phyloP scores from a whole-genome alignment of 2,329 filamentous ascomycete species.

The Periconia macrospinosa region DNA sequence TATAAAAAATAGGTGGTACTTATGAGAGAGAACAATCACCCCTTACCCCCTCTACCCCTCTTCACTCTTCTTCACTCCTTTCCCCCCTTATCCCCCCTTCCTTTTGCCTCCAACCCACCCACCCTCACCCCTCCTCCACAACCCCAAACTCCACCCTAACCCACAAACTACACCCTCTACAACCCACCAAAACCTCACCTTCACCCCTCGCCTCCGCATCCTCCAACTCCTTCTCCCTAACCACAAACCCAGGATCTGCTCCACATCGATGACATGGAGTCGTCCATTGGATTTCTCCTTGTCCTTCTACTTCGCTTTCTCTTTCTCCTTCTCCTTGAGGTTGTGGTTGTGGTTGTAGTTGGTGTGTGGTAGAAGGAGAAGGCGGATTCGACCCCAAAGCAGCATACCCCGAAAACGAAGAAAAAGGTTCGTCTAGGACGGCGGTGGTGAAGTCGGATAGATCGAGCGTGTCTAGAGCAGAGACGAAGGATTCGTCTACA shows the following conservation, averaged over 20 bases:
- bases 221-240: constrained; percentile 58
- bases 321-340: not conserved
- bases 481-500: not conserved
- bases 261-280: constrained; percentile 59
- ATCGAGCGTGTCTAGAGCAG: not conserved
- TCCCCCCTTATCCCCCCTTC: too few relatives aligned
- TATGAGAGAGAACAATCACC: too few relatives aligned
- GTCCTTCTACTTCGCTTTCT: constrained; percentile 2
- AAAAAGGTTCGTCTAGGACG: too few relatives aligned
- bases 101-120: too few relatives aligned
- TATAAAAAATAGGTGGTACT: too few relatives aligned
- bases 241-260: constrained; percentile 57
- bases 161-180: constrained; percentile 66
- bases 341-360: too few relatives aligned
- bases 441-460: not conserved
- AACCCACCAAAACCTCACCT: constrained; percentile 62
- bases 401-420: not conserved
- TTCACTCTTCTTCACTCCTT: too few relatives aligned
- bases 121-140: constrained; percentile 22
- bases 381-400: too few relatives aligned
- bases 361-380: not conserved
- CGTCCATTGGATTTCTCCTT: constrained; percentile 50
- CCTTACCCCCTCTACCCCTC: too few relatives aligned
- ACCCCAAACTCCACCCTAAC: constrained; percentile 62
- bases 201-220: constrained; percentile 55